These are phyloP conservation scores for Petunia hybrid DNA, from an alignment of 305 asterid genomes.

Conservation along the genomic window DNA sequence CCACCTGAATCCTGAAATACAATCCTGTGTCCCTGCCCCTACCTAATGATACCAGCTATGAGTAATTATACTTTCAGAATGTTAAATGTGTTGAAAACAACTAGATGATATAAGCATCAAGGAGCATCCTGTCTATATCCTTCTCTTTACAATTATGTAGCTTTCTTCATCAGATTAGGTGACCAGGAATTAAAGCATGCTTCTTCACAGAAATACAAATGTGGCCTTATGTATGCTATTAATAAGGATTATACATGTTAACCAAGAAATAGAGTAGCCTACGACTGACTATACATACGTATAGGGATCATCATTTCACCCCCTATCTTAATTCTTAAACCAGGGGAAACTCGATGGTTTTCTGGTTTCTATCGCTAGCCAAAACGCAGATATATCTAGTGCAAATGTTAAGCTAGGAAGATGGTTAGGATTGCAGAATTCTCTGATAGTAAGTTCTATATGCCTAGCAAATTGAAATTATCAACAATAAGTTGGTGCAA, in stretches of 20 bases:
- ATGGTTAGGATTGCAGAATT: neutral
- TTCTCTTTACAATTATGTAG: neutral
- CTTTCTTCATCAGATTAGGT: neutral
- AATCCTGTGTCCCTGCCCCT: neutral
- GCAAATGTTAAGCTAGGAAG: constrained; percentile 11
- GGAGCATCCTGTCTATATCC: neutral
- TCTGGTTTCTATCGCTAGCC: neutral
- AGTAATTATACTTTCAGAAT: neutral
- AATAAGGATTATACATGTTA: neutral
- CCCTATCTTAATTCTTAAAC: neutral
- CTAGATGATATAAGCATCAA: neutral
- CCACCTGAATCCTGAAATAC: neutral
- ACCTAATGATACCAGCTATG: neutral
- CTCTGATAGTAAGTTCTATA: neutral
- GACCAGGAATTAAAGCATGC: neutral
- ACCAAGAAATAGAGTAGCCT: neutral
- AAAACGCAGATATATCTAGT: neutral
- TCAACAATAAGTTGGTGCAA: neutral
- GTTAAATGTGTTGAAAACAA: neutral
- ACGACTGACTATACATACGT: neutral
- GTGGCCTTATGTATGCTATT: neutral
- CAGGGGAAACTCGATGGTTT: neutral
- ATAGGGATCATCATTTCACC: neutral
- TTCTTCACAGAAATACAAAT: constrained; percentile 7
- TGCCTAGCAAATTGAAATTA: neutral